These are phyloP conservation scores for Pelagomonas calceolata DNA, from an alignment of 108 stramenopile genomes.

Conservation along the genomic window DNA sequence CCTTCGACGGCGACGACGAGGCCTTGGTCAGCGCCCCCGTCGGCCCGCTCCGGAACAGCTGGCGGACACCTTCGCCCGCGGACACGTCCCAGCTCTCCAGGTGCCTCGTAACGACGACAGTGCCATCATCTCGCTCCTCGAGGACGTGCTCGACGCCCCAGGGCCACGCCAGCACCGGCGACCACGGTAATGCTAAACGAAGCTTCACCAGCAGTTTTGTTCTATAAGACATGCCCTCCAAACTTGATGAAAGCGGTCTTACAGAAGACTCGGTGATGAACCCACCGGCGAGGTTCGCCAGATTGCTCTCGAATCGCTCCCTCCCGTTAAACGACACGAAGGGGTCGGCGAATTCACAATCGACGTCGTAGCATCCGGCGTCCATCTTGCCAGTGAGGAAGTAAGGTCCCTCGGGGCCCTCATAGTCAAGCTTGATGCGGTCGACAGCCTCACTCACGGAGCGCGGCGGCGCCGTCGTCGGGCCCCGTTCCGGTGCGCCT, in stretches of 20 bases:
- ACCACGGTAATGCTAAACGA: slow-evolving; percentile 75
- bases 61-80: background rate
- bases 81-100: slow-evolving; percentile 26
- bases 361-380: slow-evolving; percentile 55
- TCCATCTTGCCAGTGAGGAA: slow-evolving; percentile 76
- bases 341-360: slow-evolving; percentile 75
- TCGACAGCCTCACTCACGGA: slow-evolving; percentile 56
- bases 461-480: slow-evolving; percentile 28
- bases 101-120: slow-evolving; percentile 19
- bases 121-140: slow-evolving; percentile 27
- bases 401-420: slow-evolving; percentile 42
- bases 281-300: slow-evolving; percentile 62
- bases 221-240: slow-evolving; percentile 8
- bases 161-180: slow-evolving; percentile 74
- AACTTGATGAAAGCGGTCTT: background rate
- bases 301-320: slow-evolving; percentile 70
- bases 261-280: slow-evolving; percentile 34
- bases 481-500: background rate
- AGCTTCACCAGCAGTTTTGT: slow-evolving; percentile 68
- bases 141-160: slow-evolving; percentile 66
- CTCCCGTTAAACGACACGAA: slow-evolving; percentile 68
- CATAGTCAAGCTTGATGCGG: slow-evolving; percentile 65
- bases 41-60: background rate
- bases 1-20: no score
- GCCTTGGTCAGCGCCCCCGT: background rate